phyloP scores from a whole-genome alignment of 2,329 filamentous ascomycete genomes.

The Claviceps sp. region DNA sequence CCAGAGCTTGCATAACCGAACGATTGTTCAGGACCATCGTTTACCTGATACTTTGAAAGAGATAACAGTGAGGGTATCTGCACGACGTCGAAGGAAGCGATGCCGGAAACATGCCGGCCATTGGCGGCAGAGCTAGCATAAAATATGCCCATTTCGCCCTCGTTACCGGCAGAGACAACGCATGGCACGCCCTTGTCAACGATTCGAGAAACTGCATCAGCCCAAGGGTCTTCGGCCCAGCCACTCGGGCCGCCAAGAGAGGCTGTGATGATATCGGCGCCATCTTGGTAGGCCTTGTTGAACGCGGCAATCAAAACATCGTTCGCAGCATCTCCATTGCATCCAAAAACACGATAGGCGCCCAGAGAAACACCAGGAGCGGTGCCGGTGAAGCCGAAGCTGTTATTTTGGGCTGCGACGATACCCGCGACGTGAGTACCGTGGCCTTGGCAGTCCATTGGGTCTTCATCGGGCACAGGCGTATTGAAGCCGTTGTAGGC shows the following conservation, averaged over 20 bases:
- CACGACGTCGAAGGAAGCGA: slow-evolving; percentile 37
- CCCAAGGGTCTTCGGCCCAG: slow-evolving; percentile 39
- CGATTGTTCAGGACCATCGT: slow-evolving; percentile 16
- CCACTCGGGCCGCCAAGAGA: slow-evolving; percentile 38
- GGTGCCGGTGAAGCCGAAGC: slow-evolving; percentile 41
- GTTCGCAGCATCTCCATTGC: slow-evolving; percentile 32
- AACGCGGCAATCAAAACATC: slow-evolving; percentile 48
- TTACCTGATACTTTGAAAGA: slow-evolving; percentile 27
- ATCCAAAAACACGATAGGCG: slow-evolving; percentile 45
- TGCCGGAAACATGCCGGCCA: slow-evolving; percentile 31
- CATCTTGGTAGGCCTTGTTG: slow-evolving; percentile 46
- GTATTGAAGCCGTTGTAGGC: slow-evolving; percentile 28
- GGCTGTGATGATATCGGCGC: slow-evolving; percentile 42
- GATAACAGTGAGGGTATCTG: slow-evolving; percentile 28
- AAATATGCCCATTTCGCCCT: slow-evolving; percentile 32
- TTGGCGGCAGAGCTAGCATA: slow-evolving; percentile 34
- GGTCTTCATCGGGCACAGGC: slow-evolving; percentile 33
- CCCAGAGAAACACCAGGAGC: slow-evolving; percentile 43
- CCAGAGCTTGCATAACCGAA: slow-evolving; percentile 32
- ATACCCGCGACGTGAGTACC: slow-evolving; percentile 51
- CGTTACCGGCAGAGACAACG: slow-evolving; percentile 39
- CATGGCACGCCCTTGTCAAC: slow-evolving; percentile 39
- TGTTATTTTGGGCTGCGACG: slow-evolving; percentile 42
- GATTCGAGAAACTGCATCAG: slow-evolving; percentile 36
- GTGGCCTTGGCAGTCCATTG: slow-evolving; percentile 44